Base-by-base conservation (phyloP, 306 rosid species). In the Sechiopsis laciniata region DNA sequence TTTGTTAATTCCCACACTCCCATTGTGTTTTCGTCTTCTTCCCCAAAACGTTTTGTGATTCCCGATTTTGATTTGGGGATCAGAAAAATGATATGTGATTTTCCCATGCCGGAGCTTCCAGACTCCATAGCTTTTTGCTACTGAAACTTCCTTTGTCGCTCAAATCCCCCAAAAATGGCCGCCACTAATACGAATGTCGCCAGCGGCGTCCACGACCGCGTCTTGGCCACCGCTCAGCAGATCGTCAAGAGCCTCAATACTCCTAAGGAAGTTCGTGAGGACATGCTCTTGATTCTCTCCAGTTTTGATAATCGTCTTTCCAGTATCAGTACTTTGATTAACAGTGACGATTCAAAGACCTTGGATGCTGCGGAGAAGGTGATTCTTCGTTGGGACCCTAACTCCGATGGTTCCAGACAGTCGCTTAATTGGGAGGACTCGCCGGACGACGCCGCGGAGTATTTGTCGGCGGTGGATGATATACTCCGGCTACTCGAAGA, bases 171-270 rank as follows among this genome's bases (percentile, higher is more conserved):
- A 70, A 56, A 8, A 37, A 90, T 83, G 86, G 76, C 89, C 51
- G 77, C 97, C 51, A 83, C 96, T 21, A 81, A 96, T n/a, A 87
- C 91, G n/a, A 78, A 82, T 52, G 70, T 85, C 9, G 78, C 79
- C 83, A 69, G 79, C 12, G 77, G 76, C 53, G 82, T 83, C 14
- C 88, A 91, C 68, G 97, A 94, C 55, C 89, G 95, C 0, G 92
- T 94, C 48, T 82, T 94, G 4, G 97, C 97, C 21, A 86, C 99
- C 13, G 99, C 99, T 8, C 97, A 94, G 83, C 96, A 94, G 84
- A 94, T 94, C 86, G 75, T 94, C 11, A 89, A 84, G 78, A 88
- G 95, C 72, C 87, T 94, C 60, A 88, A 87, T 42, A 80, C 95
- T 2, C 90, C 99, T 0, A 89, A 91, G 61, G 99, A 91, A 85